Base-by-base conservation (phyloP, 768 basidiomycete species). In the Tricholoma sp. region DNA sequence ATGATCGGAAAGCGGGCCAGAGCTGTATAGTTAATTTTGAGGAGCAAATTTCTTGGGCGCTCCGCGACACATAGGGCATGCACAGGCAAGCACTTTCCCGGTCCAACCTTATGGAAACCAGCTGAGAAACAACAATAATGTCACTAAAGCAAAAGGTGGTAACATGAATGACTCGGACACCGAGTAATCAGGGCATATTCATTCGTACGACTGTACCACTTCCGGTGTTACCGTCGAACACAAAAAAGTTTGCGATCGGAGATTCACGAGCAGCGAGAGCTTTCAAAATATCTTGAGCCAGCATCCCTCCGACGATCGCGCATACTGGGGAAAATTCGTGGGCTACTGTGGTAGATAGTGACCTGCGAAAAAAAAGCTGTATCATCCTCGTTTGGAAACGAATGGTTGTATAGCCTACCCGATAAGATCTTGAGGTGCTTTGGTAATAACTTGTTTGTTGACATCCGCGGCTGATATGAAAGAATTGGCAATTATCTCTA, bases 221-320 rank as follows among this genome's bases (percentile, higher is more conserved):
- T 28, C 92, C 92, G 1, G 83, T 86, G 61, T 77, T 83, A 9
- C 93, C 92, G 70, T 98, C 92, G 58, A 96, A 94, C 4, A 84
- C 79, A 60, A 95, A 87, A 59, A 97, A 87, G 70, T 99, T 99
- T 52, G 90, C 89, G 60, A 97, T 88, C 4, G 96, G 96, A 28
- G 90, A 84, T 64, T 98, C 97, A 51, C 93, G 87, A 55, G 88
- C 91, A 54, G 88, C 89, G 37, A 98, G 78, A 0, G 92, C 85
- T 68, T 97, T 94, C 39, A 99, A 76, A 52, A 98, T 88, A 68
- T 99, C 97, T 69, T 98, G 97, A 1, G 87, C 95, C 12, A 98
- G 75, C 73, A 98, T 82, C 20, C 97, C 97, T 28, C 97, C 97
- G 37, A 99, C 79, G 34, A 99, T 89, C 1, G 97, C 97, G 67